Evolutionary conservation across 1,284 basidiomycete species (phyloP).

Genomic region (Ceratobasidium sp.): DNA sequence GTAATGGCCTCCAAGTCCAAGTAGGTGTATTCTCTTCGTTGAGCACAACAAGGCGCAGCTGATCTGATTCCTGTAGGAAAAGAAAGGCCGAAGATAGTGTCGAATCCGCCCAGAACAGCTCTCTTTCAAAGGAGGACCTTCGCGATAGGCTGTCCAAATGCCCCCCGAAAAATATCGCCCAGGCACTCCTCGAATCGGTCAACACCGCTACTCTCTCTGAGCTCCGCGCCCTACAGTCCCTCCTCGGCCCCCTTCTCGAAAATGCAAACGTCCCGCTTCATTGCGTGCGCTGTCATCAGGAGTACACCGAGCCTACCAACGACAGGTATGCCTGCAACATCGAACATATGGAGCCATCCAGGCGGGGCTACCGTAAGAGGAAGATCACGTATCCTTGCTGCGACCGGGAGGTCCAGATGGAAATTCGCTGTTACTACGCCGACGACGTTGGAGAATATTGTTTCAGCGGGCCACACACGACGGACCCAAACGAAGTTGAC

Average conservation of each 20-base stretch:
- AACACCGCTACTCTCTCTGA: background rate
- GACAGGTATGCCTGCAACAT: background rate
- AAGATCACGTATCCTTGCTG: background rate
- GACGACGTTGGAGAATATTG: background rate
- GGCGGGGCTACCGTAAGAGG: background rate
- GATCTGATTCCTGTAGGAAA: background rate
- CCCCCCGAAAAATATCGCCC: background rate
- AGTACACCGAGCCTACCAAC: background rate
- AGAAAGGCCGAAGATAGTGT: background rate
- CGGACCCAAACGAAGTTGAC: background rate
- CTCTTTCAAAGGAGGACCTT: background rate
- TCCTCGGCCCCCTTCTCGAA: background rate
- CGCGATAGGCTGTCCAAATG: background rate
- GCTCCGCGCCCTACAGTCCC: background rate
- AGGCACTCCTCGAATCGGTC: background rate
- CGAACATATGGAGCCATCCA: background rate
- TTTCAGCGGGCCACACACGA: conserved; percentile 7
- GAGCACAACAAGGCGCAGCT: background rate
- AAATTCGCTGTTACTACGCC: background rate
- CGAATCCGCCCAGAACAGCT: background rate
- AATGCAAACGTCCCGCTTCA: background rate
- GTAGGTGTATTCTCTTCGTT: background rate
- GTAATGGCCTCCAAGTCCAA: background rate
- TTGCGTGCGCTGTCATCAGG: conserved; percentile 7
- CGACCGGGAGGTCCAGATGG: background rate